A percentile compares a stretch with the other conserved stretches of the same genome.
Conservation (phyloP, 257 asterid genomes). For the Salvia hispanica region DNA sequence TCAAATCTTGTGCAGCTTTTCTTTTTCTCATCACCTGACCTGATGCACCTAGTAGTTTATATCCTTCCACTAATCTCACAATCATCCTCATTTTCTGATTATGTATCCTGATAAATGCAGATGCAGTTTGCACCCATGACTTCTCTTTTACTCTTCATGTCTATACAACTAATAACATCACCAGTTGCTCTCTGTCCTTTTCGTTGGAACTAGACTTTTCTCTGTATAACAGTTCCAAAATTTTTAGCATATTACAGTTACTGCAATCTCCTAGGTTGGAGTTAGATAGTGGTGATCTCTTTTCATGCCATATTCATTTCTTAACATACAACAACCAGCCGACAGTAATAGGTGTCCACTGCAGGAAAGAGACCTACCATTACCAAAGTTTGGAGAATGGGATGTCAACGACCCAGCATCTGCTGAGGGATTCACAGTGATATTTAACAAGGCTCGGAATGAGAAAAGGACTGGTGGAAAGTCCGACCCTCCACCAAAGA, state of each 20-base stretch:
- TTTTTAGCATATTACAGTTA: background rate
- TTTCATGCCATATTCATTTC: background rate
- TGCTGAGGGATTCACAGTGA: slow-evolving; percentile 25
- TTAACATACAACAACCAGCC: slow-evolving; percentile 44
- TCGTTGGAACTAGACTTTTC: background rate
- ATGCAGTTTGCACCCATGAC: background rate
- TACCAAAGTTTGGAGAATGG: slow-evolving; percentile 31
- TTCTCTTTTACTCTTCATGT: background rate
- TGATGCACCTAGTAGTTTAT: background rate
- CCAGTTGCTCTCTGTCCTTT: background rate
- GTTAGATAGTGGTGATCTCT: background rate
- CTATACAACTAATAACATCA: no score
- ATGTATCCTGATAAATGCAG: background rate
- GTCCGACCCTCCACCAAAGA: slow-evolving; percentile 57
- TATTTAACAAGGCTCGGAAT: slow-evolving; percentile 27
- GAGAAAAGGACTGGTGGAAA: slow-evolving; percentile 53
- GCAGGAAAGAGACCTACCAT: slow-evolving; percentile 16
- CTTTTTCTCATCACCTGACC: background rate
- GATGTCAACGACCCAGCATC: slow-evolving; percentile 25
- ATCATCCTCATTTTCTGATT: background rate
- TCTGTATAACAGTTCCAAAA: background rate
- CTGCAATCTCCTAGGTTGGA: slow-evolving; percentile 8
- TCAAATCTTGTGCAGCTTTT: background rate
- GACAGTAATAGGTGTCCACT: background rate
- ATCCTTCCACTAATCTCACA: background rate